These are phyloP conservation scores for Allium sativum DNA, from an alignment of 106 monocot genomes.

Conservation along the genomic window DNA sequence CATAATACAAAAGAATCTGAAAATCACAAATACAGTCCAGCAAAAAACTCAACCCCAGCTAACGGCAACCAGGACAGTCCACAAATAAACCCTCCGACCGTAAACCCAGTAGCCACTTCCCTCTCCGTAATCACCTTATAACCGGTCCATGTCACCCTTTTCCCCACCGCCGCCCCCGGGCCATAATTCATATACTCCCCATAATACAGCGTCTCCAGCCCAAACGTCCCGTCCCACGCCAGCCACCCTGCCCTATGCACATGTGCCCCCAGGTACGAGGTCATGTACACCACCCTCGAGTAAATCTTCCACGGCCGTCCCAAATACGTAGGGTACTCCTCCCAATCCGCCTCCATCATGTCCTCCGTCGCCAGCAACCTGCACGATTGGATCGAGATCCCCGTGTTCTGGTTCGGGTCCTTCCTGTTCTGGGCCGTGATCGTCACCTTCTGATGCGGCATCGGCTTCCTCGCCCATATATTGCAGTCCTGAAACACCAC, in stretches of 20 bases:
- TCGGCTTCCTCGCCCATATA: slow-evolving; percentile 47
- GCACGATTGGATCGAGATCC: slow-evolving; percentile 68
- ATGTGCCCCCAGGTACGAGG: slow-evolving; percentile 31
- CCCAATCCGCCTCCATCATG: slow-evolving; percentile 14
- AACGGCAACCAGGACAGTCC: slow-evolving; percentile 7
- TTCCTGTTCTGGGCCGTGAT: slow-evolving; percentile 69
- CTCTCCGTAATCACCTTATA: neutral
- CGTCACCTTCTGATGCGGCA: slow-evolving; percentile 52
- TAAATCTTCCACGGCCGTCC: slow-evolving; percentile 73
- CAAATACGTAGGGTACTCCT: slow-evolving; percentile 25
- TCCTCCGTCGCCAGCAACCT: slow-evolving; percentile 12
- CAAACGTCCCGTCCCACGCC: neutral
- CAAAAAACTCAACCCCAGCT: neutral
- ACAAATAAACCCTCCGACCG: slow-evolving; percentile 5
- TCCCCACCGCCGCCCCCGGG: neutral
- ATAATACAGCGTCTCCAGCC: slow-evolving; percentile 3
- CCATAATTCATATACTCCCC: slow-evolving; percentile 9
- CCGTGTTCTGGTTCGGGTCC: slow-evolving; percentile 75
- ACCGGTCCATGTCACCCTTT: slow-evolving; percentile 3
- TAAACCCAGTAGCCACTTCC: slow-evolving; percentile 4
- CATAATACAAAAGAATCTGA: neutral
- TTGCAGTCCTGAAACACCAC: slow-evolving; percentile 75
- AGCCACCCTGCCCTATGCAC: slow-evolving; percentile 18
- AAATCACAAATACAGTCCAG: neutral
- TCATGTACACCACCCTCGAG: slow-evolving; percentile 36